These are phyloP conservation scores for Staphylotrichum longicolle DNA, from an alignment of 495 filamentous ascomycete species.

Conservation along the genomic window DNA sequence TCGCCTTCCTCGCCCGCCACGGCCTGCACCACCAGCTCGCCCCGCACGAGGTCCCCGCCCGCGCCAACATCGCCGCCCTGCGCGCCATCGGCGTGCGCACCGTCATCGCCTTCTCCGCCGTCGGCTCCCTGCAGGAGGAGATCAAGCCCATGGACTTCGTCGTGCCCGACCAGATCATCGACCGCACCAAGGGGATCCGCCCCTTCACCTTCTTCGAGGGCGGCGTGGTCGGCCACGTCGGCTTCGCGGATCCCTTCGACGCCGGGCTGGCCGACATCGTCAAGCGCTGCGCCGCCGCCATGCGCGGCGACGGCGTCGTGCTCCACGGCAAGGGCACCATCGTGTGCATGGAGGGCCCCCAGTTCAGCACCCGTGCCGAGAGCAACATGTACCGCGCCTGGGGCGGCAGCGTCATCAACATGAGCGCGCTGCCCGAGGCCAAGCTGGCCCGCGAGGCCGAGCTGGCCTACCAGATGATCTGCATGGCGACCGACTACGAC, in stretches of 20 bases:
- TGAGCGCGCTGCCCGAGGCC: constrained; percentile 93
- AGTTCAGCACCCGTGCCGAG: constrained; percentile 97
- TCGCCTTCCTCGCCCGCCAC: constrained; percentile 94
- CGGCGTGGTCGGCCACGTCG: constrained; percentile 89
- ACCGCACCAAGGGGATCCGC: constrained; percentile 90
- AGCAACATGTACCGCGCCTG: constrained; percentile 89
- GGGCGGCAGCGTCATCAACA: constrained; percentile 93
- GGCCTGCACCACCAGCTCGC: constrained; percentile 83
- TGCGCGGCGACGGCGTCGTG: constrained; percentile 74
- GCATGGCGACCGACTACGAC: constrained; percentile 99
- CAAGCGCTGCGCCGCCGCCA: constrained; percentile 64
- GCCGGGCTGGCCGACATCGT: constrained; percentile 69
- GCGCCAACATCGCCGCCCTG: constrained; percentile 94
- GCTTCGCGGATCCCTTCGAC: constrained; percentile 95
- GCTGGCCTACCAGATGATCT: constrained; percentile 95
- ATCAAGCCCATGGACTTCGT: constrained; percentile 96
- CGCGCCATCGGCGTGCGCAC: constrained; percentile 83
- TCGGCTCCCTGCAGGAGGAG: constrained; percentile 86
- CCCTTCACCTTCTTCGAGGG: constrained; percentile 96
- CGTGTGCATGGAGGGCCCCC: constrained; percentile 95
- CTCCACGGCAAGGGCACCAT: constrained; percentile 77
- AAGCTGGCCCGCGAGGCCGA: constrained; percentile 96
- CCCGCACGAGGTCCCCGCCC: constrained; percentile 85
- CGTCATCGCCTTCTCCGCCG: constrained; percentile 91
- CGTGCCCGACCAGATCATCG: constrained; percentile 92